Conservation (phyloP, 2,329 filamentous ascomycete species). For the Hymenoscyphus occultus region DNA sequence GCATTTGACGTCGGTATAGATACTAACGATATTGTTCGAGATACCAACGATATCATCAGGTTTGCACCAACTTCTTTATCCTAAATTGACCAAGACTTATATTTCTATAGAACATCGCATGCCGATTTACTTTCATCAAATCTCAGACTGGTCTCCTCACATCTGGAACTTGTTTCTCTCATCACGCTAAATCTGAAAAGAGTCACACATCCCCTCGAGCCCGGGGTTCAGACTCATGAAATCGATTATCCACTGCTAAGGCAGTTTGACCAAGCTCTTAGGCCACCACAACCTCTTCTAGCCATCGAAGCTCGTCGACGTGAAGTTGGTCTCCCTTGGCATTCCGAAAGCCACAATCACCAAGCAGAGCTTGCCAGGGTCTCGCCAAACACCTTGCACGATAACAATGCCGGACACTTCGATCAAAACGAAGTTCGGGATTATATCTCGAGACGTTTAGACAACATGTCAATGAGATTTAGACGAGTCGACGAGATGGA, state of each 20-base stretch:
- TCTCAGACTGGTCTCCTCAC: conserved; percentile 23
- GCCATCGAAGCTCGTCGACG: conserved; percentile 14
- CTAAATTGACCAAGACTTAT: background rate
- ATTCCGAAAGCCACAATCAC: background rate
- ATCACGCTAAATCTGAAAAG: conserved; percentile 26
- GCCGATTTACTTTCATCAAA: conserved; percentile 23
- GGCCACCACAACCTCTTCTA: conserved; percentile 21
- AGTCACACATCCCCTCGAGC: conserved; percentile 26
- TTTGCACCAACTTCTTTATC: background rate
- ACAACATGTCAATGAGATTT: conserved; percentile 27
- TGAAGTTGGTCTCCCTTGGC: conserved; percentile 18
- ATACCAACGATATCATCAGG: conserved; percentile 18
- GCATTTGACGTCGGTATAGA: conserved; percentile 19
- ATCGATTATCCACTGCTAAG: conserved; percentile 29
- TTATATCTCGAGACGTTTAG: conserved; percentile 23
- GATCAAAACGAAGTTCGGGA: conserved; percentile 16
- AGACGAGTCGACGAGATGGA: conserved; percentile 23
- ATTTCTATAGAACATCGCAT: conserved; percentile 11
- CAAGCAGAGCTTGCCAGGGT: conserved; percentile 14
- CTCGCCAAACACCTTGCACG: background rate
- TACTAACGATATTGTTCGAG: conserved; percentile 18
- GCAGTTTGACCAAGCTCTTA: conserved; percentile 28
- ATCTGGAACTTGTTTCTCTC: conserved; percentile 27
- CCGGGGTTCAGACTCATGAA: conserved; percentile 15
- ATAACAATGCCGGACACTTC: conserved; percentile 8